phyloP scores from a whole-genome alignment of 2,329 filamentous ascomycete species.

The Beauveria sp. region DNA sequence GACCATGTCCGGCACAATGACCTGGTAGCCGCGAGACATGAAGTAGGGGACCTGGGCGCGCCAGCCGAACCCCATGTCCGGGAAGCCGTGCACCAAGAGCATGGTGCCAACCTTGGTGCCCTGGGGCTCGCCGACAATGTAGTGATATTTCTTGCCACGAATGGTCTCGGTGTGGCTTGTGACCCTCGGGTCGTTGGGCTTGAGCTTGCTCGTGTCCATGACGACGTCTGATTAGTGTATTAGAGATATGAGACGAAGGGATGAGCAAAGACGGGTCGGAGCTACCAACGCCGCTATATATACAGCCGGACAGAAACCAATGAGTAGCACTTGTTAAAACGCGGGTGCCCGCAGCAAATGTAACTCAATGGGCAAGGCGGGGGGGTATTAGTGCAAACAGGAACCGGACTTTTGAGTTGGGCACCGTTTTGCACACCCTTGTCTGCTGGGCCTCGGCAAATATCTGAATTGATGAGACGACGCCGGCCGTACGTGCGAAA shows the following conservation, averaged over 20 bases:
- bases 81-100: conserved; percentile 66
- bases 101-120: conserved; percentile 39
- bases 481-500: background rate
- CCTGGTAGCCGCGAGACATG: conserved; percentile 62
- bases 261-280: background rate
- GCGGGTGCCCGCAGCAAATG: conserved; percentile 1
- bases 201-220: conserved; percentile 56
- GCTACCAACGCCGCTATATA: background rate
- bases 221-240: background rate
- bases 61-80: conserved; percentile 80
- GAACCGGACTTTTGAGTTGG: conserved; percentile 6
- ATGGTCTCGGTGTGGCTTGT: conserved; percentile 25
- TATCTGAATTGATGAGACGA: background rate
- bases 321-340: background rate
- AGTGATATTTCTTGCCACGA: conserved; percentile 55
- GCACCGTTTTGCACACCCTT: background rate
- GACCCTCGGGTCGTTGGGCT: conserved; percentile 37
- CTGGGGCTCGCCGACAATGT: conserved; percentile 46
- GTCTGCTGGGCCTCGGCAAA: background rate
- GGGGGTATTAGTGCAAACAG: background rate
- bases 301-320: background rate
- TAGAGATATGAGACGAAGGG: background rate
- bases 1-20: conserved; percentile 79
- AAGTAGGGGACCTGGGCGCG: conserved; percentile 79
- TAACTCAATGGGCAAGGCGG: background rate